Percentiles rank a stretch among this genome's conserved stretches.
phyloP scores from a whole-genome alignment of 176 grass and related monocot genomes.

The bread wheat (Triticum aestivum) region IWGSC_CS_RefSeq_v2.1 NC_057812.1:490414730-490415229 shows the following conservation, averaged over 20 bases:
- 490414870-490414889: not conserved
- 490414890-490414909: not conserved
- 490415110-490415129: constrained; percentile 9
- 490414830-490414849: not conserved
- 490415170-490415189: not conserved
- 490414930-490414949: not conserved
- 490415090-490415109: constrained; percentile 2
- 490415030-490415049: not conserved
- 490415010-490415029: not conserved
- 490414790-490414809: not conserved
- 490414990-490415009: not conserved
- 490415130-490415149: constrained; percentile 7
- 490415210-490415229: constrained; percentile 9
- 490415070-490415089: not conserved
- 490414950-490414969: not conserved
- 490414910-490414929: not conserved
- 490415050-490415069: not conserved
- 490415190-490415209: constrained; percentile 13
- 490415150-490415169: not conserved
- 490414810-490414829: not conserved
- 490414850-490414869: not conserved
- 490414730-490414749: not conserved
- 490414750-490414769: constrained; percentile 14
- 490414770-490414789: not conserved
- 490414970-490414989: not conserved